Evolutionary conservation across 2,329 filamentous ascomycete genomes (phyloP).

Genomic region (Penicillium sp.): DNA sequence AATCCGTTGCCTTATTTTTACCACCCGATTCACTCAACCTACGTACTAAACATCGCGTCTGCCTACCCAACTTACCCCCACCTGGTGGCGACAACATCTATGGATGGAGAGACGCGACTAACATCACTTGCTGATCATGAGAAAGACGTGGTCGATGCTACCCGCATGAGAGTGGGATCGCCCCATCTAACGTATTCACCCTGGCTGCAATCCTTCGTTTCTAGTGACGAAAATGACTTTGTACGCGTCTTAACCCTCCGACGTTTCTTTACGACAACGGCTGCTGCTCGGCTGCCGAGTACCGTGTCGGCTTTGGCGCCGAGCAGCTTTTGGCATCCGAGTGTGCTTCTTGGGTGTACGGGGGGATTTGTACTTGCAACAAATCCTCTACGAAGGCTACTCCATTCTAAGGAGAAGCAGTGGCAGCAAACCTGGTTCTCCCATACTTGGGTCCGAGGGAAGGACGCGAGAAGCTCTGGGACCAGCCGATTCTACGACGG

Average conservation of each 20-base stretch:
- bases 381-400: slow-evolving; percentile 58
- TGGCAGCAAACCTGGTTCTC: slow-evolving; percentile 63
- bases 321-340: slow-evolving; percentile 55
- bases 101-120: slow-evolving; percentile 61
- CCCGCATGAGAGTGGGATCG: slow-evolving; percentile 57
- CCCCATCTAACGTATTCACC: slow-evolving; percentile 60
- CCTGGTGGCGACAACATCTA: slow-evolving; percentile 57
- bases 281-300: slow-evolving; percentile 53
- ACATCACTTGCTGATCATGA: slow-evolving; percentile 57
- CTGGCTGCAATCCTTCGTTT: slow-evolving; percentile 58
- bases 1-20: slow-evolving; percentile 42
- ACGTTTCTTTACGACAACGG: slow-evolving; percentile 57
- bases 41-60: slow-evolving; percentile 47
- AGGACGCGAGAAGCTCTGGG: slow-evolving; percentile 35
- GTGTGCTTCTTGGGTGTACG: slow-evolving; percentile 56
- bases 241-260: slow-evolving; percentile 56
- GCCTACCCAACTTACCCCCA: slow-evolving; percentile 61
- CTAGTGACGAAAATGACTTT: slow-evolving; percentile 60
- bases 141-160: slow-evolving; percentile 50
- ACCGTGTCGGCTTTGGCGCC: slow-evolving; percentile 40
- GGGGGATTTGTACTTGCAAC: slow-evolving; percentile 57
- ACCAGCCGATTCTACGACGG: slow-evolving; percentile 51
- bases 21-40: slow-evolving; percentile 41
- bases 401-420: slow-evolving; percentile 55
- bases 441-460: slow-evolving; percentile 57